A percentile compares a stretch with the other conserved stretches of the same genome.
Conservation (phyloP, 345 rosid genomes). For the Ceriops decandra region DNA sequence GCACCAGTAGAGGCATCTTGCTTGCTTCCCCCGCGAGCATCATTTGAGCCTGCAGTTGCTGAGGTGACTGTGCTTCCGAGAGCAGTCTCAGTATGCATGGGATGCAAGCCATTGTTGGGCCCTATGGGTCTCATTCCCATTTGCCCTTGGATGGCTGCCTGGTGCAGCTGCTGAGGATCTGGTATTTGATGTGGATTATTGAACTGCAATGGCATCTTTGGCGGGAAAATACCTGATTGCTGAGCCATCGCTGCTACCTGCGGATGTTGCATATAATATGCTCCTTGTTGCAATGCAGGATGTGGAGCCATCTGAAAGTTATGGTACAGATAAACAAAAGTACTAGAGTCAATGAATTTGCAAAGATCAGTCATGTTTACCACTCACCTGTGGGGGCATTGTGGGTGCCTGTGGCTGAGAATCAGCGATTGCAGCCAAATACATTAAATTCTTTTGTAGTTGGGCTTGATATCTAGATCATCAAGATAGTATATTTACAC, state of each 20-base stretch:
- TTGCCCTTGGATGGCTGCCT: slow-evolving; percentile 65
- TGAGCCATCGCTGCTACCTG: slow-evolving; percentile 67
- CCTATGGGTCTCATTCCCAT: slow-evolving; percentile 69
- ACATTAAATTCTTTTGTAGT: slow-evolving; percentile 91
- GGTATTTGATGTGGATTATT: slow-evolving; percentile 64
- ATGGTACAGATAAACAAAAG: slow-evolving; percentile 8
- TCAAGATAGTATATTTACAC: slow-evolving; percentile 17
- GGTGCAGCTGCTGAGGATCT: slow-evolving; percentile 67
- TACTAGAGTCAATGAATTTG: background rate
- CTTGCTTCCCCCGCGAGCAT: slow-evolving; percentile 54
- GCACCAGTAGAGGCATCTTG: slow-evolving; percentile 43
- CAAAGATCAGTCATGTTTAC: slow-evolving; percentile 12
- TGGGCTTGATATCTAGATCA: slow-evolving; percentile 72
- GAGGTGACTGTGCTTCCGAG: slow-evolving; percentile 48
- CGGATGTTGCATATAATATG: slow-evolving; percentile 75
- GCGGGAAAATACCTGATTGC: slow-evolving; percentile 48
- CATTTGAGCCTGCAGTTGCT: slow-evolving; percentile 33
- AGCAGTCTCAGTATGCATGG: slow-evolving; percentile 46
- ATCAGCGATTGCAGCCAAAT: slow-evolving; percentile 93
- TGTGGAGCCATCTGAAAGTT: slow-evolving; percentile 68
- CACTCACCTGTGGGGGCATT: slow-evolving; percentile 62
- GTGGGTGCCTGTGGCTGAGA: slow-evolving; percentile 75
- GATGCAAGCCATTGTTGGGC: slow-evolving; percentile 58
- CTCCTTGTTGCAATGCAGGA: slow-evolving; percentile 66
- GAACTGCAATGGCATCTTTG: slow-evolving; percentile 61